Percentiles rank a stretch among this genome's conserved stretches.
phyloP scores from a whole-genome alignment of 257 asterid genomes.

The Euphrasia confusa region DNA sequence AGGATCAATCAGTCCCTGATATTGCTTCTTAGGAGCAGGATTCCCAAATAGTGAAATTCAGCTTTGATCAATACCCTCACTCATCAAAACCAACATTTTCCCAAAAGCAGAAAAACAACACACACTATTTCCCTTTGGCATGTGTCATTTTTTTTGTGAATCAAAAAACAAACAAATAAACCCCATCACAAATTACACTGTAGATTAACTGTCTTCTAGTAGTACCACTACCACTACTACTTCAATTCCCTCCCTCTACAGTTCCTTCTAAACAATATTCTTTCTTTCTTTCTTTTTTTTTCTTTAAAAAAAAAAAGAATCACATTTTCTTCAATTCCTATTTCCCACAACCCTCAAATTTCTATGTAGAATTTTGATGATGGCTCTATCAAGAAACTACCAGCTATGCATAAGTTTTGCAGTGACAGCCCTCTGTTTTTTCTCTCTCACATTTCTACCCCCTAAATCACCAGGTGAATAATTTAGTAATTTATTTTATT shows the following conservation, averaged over 20 bases:
- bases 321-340: background rate
- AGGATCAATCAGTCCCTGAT: background rate
- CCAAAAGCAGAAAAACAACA: constrained; percentile 30
- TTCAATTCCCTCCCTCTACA: background rate
- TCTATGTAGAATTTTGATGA: constrained; percentile 4
- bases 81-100: constrained; percentile 33
- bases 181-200: constrained; percentile 19
- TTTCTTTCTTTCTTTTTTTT: no score
- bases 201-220: constrained; percentile 32
- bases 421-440: constrained; percentile 32
- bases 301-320: no score
- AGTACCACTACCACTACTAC: background rate
- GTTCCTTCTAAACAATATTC: background rate
- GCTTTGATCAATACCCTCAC: constrained; percentile 19
- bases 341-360: background rate
- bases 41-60: constrained; percentile 27
- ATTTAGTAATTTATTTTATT: background rate
- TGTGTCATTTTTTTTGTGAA: constrained; percentile 26
- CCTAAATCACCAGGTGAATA: constrained; percentile 46
- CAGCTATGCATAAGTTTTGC: constrained; percentile 35
- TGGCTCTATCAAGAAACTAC: constrained; percentile 40
- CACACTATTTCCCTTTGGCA: constrained; percentile 33
- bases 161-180: background rate
- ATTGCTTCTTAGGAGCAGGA: constrained; percentile 9
- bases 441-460: constrained; percentile 35